phyloP scores from a whole-genome alignment of 352 stramenopile genomes.

The Thalassiosira livingstoniorum region DNA sequence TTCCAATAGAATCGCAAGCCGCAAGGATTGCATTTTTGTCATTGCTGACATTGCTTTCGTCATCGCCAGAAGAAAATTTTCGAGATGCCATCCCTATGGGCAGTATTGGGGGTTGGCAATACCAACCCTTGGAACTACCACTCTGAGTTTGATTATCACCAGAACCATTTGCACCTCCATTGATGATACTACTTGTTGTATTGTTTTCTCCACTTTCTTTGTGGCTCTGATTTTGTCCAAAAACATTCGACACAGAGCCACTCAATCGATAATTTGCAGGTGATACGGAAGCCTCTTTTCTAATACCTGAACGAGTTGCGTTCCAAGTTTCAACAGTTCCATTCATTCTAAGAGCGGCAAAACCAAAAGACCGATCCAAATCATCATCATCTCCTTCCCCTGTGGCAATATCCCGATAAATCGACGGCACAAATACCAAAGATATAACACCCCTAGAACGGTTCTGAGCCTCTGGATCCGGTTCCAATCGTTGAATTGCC shows the following conservation, averaged over 20 bases:
- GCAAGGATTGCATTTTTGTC: constrained; percentile 23
- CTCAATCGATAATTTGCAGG: neutral
- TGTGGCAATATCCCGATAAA: constrained; percentile 11
- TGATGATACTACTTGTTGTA: neutral
- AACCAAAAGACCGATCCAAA: constrained; percentile 35
- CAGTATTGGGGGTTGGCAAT: constrained; percentile 28
- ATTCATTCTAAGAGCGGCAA: constrained; percentile 71
- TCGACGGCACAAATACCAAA: constrained; percentile 54
- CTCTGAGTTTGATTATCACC: constrained; percentile 4
- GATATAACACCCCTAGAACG: constrained; percentile 66
- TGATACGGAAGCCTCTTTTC: neutral
- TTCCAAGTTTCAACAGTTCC: constrained; percentile 72
- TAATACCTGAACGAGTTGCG: constrained; percentile 24
- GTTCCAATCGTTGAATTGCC: constrained; percentile 12
- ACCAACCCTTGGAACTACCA: constrained; percentile 17
- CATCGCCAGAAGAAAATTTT: neutral
- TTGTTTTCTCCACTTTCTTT: constrained; percentile 9
- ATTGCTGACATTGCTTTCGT: neutral
- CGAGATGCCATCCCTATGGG: constrained; percentile 45
- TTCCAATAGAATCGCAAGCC: constrained; percentile 59
- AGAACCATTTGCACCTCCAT: constrained; percentile 29
- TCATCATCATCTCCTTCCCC: constrained; percentile 14
- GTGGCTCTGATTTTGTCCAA: constrained; percentile 25
- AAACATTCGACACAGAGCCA: neutral
- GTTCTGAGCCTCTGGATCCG: neutral